Conservation (phyloP, 257 asterid genomes). For the Gentiana dahurica region DNA sequence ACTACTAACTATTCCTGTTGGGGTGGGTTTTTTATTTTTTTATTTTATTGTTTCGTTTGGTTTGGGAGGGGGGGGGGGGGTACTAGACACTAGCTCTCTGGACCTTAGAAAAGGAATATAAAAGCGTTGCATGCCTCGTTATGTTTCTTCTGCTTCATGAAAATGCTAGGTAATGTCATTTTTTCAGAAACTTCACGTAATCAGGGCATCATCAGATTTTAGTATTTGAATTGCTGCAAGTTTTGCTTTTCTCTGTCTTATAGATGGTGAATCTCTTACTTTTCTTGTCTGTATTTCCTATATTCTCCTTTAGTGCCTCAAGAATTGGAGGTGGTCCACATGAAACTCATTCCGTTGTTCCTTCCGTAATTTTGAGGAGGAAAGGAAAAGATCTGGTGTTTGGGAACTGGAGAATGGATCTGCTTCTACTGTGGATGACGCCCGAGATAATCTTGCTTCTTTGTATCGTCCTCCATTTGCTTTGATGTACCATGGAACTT, state of each 20-base stretch:
- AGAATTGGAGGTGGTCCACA: conserved; percentile 49
- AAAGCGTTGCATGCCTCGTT: too few relatives aligned
- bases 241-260: not conserved
- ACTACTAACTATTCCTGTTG: too few relatives aligned
- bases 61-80: too few relatives aligned
- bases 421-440: conserved; percentile 43
- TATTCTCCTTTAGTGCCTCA: conserved; percentile 25
- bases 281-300: conserved; percentile 8
- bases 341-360: conserved; percentile 66
- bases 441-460: conserved; percentile 91
- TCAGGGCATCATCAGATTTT: too few relatives aligned
- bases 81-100: too few relatives aligned
- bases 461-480: conserved; percentile 93
- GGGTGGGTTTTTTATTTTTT: too few relatives aligned
- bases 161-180: too few relatives aligned
- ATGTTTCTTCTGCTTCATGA: too few relatives aligned
- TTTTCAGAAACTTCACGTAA: too few relatives aligned
- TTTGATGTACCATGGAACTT: conserved; percentile 79
- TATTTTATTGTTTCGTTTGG: too few relatives aligned
- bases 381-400: conserved; percentile 71
- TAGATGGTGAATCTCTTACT: not conserved
- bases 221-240: too few relatives aligned
- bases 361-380: conserved; percentile 94
- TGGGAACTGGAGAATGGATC: conserved; percentile 77
- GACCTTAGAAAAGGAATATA: too few relatives aligned